Percentiles rank a stretch among this genome's conserved stretches.
These are phyloP conservation scores for Leccinum subgranulosum DNA, from an alignment of 768 basidiomycete species.

Conservation along the genomic window DNA sequence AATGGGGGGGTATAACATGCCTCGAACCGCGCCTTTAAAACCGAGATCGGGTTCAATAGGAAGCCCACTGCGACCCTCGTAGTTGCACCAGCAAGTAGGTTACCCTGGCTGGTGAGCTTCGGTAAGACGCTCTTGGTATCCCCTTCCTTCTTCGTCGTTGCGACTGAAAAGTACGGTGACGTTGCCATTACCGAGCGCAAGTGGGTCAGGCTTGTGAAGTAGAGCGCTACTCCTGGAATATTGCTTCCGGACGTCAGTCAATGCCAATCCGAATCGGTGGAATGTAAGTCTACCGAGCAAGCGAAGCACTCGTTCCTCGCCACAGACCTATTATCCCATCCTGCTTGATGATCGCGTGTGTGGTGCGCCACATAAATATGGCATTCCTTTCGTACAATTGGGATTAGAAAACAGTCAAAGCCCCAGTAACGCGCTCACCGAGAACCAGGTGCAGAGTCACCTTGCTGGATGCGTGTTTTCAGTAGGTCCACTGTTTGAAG, in stretches of 20 bases:
- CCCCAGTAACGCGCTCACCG: constrained; percentile 31
- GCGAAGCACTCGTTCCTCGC: constrained; percentile 83
- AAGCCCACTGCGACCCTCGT: constrained; percentile 80
- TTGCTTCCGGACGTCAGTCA: constrained; percentile 50
- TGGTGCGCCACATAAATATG: constrained; percentile 45
- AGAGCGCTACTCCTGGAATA: constrained; percentile 89
- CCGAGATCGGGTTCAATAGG: constrained; percentile 83
- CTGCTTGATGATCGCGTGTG: constrained; percentile 54
- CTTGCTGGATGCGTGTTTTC: constrained; percentile 90
- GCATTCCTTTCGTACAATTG: constrained; percentile 28
- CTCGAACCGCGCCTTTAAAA: constrained; percentile 92
- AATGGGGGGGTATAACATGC: constrained; percentile 37
- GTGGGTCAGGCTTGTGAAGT: constrained; percentile 84
- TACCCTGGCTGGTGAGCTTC: constrained; percentile 70
- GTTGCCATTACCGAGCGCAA: constrained; percentile 74
- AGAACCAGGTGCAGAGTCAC: constrained; percentile 45
- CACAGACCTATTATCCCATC: constrained; percentile 76
- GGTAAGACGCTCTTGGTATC: constrained; percentile 56
- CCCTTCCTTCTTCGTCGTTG: constrained; percentile 14
- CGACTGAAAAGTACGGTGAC: constrained; percentile 62
- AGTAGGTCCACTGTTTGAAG: constrained; percentile 69
- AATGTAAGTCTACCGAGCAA: constrained; percentile 53
- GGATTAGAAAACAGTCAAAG: neutral
- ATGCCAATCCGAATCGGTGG: neutral
- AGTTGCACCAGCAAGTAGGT: constrained; percentile 82